phyloP scores from a whole-genome alignment of 805 yeast genomes.

The Saturnispora hagleri region DNA sequence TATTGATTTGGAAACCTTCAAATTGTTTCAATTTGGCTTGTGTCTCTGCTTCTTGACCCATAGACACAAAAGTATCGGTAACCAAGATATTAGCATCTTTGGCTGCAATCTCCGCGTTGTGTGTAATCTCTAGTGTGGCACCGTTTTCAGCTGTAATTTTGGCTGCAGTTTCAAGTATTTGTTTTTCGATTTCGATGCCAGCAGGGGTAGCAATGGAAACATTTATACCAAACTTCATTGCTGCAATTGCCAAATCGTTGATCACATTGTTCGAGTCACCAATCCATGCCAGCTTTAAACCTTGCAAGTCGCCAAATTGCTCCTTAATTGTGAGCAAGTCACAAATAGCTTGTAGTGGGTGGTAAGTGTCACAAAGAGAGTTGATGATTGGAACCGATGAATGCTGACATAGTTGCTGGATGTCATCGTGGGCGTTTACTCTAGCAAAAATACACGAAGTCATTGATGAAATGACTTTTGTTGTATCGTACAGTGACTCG shows the following conservation, averaged over 20 bases:
- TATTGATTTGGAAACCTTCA: slow-evolving; percentile 76
- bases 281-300: slow-evolving; percentile 83
- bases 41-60: slow-evolving; percentile 92
- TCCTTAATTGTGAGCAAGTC: slow-evolving; percentile 84
- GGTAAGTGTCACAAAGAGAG: slow-evolving; percentile 85
- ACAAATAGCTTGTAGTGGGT: slow-evolving; percentile 92
- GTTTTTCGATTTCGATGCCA: slow-evolving; percentile 54
- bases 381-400: slow-evolving; percentile 89
- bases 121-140: slow-evolving; percentile 46
- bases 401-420: slow-evolving; percentile 64
- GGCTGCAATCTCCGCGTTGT: slow-evolving; percentile 71
- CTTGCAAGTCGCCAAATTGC: slow-evolving; percentile 47
- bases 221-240: slow-evolving; percentile 72
- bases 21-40: slow-evolving; percentile 67
- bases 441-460: slow-evolving; percentile 96
- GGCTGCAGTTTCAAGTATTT: slow-evolving; percentile 45
- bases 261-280: slow-evolving; percentile 96
- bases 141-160: slow-evolving; percentile 43
- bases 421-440: slow-evolving; percentile 78
- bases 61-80: slow-evolving; percentile 95
- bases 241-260: slow-evolving; percentile 85
- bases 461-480: slow-evolving; percentile 89
- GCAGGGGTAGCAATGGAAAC: slow-evolving; percentile 79
- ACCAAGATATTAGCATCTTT: slow-evolving; percentile 72
- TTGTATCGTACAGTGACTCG: slow-evolving; percentile 82